Base-by-base conservation (phyloP, 2,329 filamentous ascomycete genomes). In the Paracoccidioides lutzii region DNA sequence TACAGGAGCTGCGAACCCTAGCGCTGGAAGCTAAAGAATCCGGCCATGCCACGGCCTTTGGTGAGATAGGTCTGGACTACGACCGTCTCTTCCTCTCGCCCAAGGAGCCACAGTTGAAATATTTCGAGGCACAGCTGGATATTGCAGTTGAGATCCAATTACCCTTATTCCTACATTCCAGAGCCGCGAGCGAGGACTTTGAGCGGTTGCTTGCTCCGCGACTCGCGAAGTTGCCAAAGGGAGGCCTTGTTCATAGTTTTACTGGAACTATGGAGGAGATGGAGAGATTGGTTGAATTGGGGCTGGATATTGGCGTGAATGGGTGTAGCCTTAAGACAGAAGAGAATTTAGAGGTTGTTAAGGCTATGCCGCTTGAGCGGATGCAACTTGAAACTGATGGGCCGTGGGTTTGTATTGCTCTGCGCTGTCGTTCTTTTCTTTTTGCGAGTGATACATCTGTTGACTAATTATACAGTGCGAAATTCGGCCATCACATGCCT, bases 321-420 rank as follows among this genome's bases (percentile, higher is more conserved):
- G 93, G 93, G 4, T 98, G 93, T 71, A 94, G 88, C 65, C 81
- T 98, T 76, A 98, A 97, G 78, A 97, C 89, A 5, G 84, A 80
- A 9, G 89, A 95, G 67, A 98, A 97, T 64, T 81, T 95, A 43
- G 84, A 81, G 12, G 90, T 96, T 2, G 89, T 96, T 9, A 82
- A 79, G 59, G 81, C 85, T 58, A 82, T 97, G 42, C 86, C 84
- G 9, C 74, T 98, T 9, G 83, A 90, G 55, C 75, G 84, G 49
- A 71, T 98, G 54, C 94, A 97, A 79, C 82, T 98, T 50, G 93
- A 98, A 77, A 98, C 93, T 0, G 93, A 98, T 68, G 93, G 93
- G 2, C 93, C 93, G 3, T 98, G 93, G 81, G 74, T 75, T 68
- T 62, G 67, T 58, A 38, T 55, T n/a, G 4, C 5, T 10, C 8